Percentiles rank a stretch among this genome's conserved stretches.
These are phyloP conservation scores for Yarrowia sp. DNA, from an alignment of 805 yeast genomes.

Conservation along the genomic window DNA sequence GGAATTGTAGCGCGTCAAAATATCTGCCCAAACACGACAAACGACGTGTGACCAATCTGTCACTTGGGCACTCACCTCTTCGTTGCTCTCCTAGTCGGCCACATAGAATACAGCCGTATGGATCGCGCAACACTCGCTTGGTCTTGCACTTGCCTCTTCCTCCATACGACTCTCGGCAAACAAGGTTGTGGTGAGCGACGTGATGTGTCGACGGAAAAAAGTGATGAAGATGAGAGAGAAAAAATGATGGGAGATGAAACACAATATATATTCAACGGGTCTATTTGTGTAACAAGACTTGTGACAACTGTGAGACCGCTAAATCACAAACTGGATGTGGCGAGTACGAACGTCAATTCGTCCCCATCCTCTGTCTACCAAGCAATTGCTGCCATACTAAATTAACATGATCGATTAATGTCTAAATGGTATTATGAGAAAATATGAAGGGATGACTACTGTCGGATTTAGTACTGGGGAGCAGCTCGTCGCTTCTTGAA, in stretches of 20 bases:
- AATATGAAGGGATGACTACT: background rate
- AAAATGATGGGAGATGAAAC: background rate
- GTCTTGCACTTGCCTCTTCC: background rate
- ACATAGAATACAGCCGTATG: background rate
- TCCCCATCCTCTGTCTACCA: background rate
- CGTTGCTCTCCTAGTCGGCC: background rate
- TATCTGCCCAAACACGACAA: background rate
- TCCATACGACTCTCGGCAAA: background rate
- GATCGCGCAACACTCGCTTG: background rate
- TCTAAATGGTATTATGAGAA: conserved; percentile 24
- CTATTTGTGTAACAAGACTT: background rate
- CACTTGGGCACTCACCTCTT: background rate
- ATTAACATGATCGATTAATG: conserved; percentile 21
- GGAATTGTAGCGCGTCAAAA: too few relatives aligned
- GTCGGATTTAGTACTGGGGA: conserved; percentile 20
- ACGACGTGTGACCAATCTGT: background rate
- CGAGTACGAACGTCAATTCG: too few relatives aligned
- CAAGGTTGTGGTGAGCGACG: background rate
- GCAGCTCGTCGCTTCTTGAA: conserved; percentile 20
- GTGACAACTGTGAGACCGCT: background rate
- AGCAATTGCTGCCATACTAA: conserved; percentile 13
- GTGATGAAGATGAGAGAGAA: background rate
- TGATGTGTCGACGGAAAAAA: background rate
- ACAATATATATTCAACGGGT: too few relatives aligned
- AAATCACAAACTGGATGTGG: too few relatives aligned